Base-by-base conservation (phyloP, 2,329 filamentous ascomycete genomes). In the Xenoacremonium recifei region DNA sequence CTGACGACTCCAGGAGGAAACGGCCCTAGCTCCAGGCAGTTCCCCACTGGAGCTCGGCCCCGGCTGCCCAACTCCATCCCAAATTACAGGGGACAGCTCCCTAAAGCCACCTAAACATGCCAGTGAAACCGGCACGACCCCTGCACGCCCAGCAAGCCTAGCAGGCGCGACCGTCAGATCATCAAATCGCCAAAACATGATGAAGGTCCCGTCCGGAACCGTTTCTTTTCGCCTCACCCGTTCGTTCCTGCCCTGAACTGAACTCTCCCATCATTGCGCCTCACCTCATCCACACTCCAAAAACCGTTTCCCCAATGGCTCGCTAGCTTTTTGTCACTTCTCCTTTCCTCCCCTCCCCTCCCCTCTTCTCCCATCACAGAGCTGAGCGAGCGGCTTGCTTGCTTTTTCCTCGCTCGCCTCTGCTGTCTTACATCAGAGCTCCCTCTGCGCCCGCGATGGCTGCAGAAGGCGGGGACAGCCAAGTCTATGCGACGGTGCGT, bases 401-500 rank as follows among this genome's bases (percentile, higher is more conserved):
- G n/a, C n/a, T n/a, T n/a, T n/a, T n/a, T n/a, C n/a, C n/a, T n/a
- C n/a, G 50, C 48, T 44, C 51, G 38, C 27, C 47, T 46, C 32
- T 44, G 49, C 29, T 38, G 46, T 49, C 50, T 47, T 49, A 45
- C 40, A 55, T 45, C 46, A 53, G 40, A 27, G 13, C 29, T 36
- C 43, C 37, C 47, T 45, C 39, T 47, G 40, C 39, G 42, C 20
- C 42, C 48, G 40, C 42, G 52, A 72, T 73, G 69, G 64, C 67
- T 49, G 53, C 59, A 40, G 57, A 56, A 55, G 58, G 58, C 55
- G 66, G 63, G 48, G 66, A 66, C n/a, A n/a, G n/a, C 49, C 75
- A 79, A 52, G 68, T 76, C 54, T 80, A 80, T 62, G 76, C 74
- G 53, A 80, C 76, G 62, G 76, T 80, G 67, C 56, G 75, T 74